Conservation (phyloP, 2,329 filamentous ascomycete genomes). For the Diaporthe aspalathi region DNA sequence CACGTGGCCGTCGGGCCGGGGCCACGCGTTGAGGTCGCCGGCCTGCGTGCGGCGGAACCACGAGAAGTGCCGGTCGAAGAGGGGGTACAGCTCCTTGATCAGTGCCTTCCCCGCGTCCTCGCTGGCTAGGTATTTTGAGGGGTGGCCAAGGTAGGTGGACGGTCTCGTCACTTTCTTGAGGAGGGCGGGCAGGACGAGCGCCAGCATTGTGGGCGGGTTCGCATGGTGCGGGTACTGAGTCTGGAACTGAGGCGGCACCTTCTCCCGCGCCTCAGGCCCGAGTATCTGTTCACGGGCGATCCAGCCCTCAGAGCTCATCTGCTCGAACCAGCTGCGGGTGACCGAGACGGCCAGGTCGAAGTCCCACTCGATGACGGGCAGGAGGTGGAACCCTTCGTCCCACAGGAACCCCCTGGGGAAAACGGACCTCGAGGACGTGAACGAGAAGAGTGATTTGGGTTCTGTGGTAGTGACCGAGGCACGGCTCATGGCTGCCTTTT, state of each 20-base stretch:
- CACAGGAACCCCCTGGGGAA: conserved; percentile 93
- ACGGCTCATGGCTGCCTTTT: conserved; percentile 77
- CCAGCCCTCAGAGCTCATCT: conserved; percentile 96
- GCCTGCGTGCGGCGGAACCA: conserved; percentile 92
- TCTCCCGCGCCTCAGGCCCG: conserved; percentile 86
- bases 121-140: conserved; percentile 42
- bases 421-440: conserved; percentile 87
- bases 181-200: conserved; percentile 84
- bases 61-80: conserved; percentile 86
- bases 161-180: conserved; percentile 76
- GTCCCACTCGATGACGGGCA: conserved; percentile 90
- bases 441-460: conserved; percentile 85
- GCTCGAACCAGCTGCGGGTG: conserved; percentile 88
- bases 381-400: conserved; percentile 95
- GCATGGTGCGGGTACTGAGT: conserved; percentile 94
- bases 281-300: conserved; percentile 94
- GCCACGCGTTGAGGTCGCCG: conserved; percentile 75
- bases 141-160: conserved; percentile 72
- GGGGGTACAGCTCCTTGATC: conserved; percentile 79
- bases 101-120: conserved; percentile 72
- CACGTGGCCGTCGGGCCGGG: conserved; percentile 20
- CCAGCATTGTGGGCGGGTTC: conserved; percentile 85
- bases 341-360: conserved; percentile 85
- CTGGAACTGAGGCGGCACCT: conserved; percentile 89
- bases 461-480: conserved; percentile 76